Conservation (phyloP, 169 alveolate species). For the Nephromyces sp. region DNA sequence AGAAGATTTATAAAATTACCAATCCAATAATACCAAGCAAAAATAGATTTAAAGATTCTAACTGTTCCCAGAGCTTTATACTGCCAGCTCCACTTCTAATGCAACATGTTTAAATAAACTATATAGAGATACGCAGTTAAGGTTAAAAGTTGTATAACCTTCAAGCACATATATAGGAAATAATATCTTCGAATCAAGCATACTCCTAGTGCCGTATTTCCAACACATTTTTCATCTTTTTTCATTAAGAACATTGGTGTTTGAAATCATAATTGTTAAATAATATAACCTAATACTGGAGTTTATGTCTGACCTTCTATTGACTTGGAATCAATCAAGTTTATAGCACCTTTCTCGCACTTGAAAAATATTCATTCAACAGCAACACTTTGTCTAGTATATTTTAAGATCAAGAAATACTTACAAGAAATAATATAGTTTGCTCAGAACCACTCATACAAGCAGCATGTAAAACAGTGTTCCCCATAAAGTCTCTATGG, state of each 20-base stretch:
- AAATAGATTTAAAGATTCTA: conserved; percentile 40
- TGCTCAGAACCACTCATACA: not conserved
- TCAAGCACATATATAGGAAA: not conserved
- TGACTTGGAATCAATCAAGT: conserved; percentile 18
- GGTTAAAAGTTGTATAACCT: not conserved
- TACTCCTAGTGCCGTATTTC: not conserved
- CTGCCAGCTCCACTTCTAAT: conserved; percentile 27
- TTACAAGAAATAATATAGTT: not conserved
- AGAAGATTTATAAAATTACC: conserved; percentile 40
- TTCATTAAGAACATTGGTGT: no score
- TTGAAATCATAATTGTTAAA: no score
- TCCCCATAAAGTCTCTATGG: conserved; percentile 37
- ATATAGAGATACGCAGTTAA: not conserved
- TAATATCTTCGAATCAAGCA: not conserved
- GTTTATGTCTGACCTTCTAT: not conserved
- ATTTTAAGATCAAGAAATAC: not conserved
- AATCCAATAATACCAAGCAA: conserved; percentile 54
- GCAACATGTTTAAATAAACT: not conserved
- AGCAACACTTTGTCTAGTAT: conserved; percentile 10
- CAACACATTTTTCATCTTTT: not conserved
- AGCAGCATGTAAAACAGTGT: conserved; percentile 42
- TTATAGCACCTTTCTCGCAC: conserved; percentile 30
- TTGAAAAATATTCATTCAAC: conserved; percentile 27
- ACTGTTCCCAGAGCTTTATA: conserved; percentile 42
- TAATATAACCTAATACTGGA: no score